Base-by-base conservation (phyloP, 371 early-diverging fungal genomes). In the Mortierella sp. region DNA sequence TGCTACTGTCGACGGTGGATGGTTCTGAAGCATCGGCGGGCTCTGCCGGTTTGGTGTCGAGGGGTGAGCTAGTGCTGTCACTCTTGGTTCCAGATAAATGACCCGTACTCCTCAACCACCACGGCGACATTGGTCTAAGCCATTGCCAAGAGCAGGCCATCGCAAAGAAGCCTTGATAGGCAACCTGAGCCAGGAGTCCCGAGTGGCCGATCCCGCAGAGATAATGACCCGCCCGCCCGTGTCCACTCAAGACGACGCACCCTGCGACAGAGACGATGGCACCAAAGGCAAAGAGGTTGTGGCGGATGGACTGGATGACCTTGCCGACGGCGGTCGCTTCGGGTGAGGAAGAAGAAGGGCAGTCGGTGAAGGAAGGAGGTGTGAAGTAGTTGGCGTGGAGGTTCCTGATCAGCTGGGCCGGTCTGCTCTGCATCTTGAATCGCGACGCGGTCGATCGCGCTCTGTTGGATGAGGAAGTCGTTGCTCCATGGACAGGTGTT, bases 341-440 rank as follows among this genome's bases (percentile, higher is more conserved):
- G 8, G 61, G 34, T 3, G 61, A 58, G 19, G 61, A 58, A 19
- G 22, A 58, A 19, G 61, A 58, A 9, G 61, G 37, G 37, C 61
- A 82, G 10, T 64, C 74, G 10, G 45, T 26, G 34, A 39, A 53
- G 29, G 53, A 48, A 26, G 70, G 50, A 1, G 66, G 47, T 7
- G 26, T 74, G 68, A 82, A 78, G 43, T 82, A 82, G 64, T 66
- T 82, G 45, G 83, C 83, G 47, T 82, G 83, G 14, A 82, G 72
- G 40, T 82, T 82, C 61, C 83, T 77, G 72, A 82, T 82, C 64
- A 82, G 58, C 39, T 72, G 83, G 11, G 74, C 83, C 10, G 83
- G 83, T 43, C 83, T 44, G 55, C 66, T 74, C 31, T 61, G 77
- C 34, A 81, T 40, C 24, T 66, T 80, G 73, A 80, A 80, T 13